phyloP scores from a whole-genome alignment of 2,329 filamentous ascomycete species.

The Pseudogymnoascus sp. region DNA sequence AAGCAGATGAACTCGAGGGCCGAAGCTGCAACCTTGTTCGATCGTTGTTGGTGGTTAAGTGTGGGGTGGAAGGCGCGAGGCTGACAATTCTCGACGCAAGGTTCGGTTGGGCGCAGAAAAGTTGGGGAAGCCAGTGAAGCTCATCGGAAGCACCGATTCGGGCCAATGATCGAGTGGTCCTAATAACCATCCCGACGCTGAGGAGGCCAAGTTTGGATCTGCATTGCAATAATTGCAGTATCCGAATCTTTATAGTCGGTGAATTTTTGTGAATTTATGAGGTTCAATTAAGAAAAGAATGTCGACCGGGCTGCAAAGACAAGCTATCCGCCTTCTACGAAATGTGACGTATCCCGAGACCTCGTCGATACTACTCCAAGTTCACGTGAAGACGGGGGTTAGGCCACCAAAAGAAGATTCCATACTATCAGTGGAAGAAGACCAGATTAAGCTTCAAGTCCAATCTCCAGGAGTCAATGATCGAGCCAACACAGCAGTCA shows the following conservation, averaged over 20 bases:
- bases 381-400: not conserved
- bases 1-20: not conserved
- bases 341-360: not conserved
- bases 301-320: not conserved
- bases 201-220: not conserved
- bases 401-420: conserved; percentile 1
- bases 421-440: not conserved
- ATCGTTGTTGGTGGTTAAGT: not conserved
- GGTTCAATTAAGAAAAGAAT: not conserved
- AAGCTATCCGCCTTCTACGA: not conserved
- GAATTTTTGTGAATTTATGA: not conserved
- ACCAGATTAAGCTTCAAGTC: conserved; percentile 2
- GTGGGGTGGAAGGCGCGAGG: conserved; percentile 1
- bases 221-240: not conserved
- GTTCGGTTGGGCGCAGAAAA: not conserved
- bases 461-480: conserved; percentile 4
- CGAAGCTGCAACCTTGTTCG: conserved; percentile 1
- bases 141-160: not conserved
- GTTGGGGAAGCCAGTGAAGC: not conserved
- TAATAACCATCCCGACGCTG: not conserved
- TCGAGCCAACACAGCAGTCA: not conserved
- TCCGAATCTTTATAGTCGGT: not conserved
- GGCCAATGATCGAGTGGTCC: not conserved
- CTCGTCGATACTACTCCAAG: not conserved
- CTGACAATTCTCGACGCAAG: not conserved